Percentiles rank a stretch among this genome's conserved stretches.
phyloP scores from a whole-genome alignment of 345 rosid genomes.

The Mercurialis annua region DNA sequence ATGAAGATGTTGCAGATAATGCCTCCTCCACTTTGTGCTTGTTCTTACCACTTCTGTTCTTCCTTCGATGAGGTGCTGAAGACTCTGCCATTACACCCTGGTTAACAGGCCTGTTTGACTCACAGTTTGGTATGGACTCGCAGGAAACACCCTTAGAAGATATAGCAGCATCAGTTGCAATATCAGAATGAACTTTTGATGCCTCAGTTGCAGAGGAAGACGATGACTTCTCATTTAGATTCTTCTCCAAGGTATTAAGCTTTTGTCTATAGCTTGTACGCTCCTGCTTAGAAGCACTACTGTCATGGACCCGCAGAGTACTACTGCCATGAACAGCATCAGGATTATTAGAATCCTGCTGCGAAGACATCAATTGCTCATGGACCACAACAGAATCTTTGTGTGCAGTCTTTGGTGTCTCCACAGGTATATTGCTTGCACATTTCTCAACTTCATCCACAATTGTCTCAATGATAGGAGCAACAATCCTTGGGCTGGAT shows the following conservation, averaged over 20 bases:
- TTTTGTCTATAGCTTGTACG: conserved; percentile 50
- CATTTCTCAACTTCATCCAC: conserved; percentile 34
- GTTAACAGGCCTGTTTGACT: conserved; percentile 34
- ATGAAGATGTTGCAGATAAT: conserved; percentile 28
- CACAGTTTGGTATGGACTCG: conserved; percentile 36
- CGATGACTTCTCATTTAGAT: conserved; percentile 30
- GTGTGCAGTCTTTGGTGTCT: conserved; percentile 22
- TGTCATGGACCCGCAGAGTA: conserved; percentile 34
- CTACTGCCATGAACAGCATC: conserved; percentile 30
- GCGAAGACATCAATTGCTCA: conserved; percentile 19
- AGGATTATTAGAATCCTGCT: conserved; percentile 31
- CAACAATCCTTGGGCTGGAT: conserved; percentile 17
- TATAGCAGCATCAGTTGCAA: conserved; percentile 26
- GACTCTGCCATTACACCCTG: conserved; percentile 40
- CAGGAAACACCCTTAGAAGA: conserved; percentile 30
- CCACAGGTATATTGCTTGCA: conserved; percentile 31
- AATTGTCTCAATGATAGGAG: conserved; percentile 28
- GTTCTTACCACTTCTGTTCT: conserved; percentile 52
- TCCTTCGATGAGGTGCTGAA: conserved; percentile 49
- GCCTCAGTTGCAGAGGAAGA: conserved; percentile 31
- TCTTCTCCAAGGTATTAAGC: conserved; percentile 43
- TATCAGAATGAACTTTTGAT: conserved; percentile 28
- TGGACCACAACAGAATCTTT: not conserved
- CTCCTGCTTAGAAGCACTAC: conserved; percentile 48
- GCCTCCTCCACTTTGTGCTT: conserved; percentile 63